Base-by-base conservation (phyloP, 2,329 filamentous ascomycete species). In the Xylariaceae sp. region DNA sequence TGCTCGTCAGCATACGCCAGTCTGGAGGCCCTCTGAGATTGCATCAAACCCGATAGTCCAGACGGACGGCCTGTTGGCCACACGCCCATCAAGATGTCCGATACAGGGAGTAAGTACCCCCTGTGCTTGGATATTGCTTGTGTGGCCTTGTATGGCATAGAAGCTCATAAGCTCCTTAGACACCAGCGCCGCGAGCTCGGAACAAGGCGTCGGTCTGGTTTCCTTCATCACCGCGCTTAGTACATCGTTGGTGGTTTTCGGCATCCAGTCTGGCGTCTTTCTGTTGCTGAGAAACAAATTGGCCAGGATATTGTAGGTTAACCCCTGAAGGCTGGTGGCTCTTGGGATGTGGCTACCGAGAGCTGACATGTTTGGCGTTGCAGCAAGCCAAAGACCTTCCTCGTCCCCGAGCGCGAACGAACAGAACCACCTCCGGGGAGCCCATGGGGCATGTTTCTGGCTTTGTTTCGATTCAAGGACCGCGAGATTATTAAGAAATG, bases 401-500 rank as follows among this genome's bases (percentile, higher is more conserved):
- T 94, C 1, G 88, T 93, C 0, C 83, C 87, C 5, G 83, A 92
- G 59, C 77, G 82, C 52, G 84, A 94, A 63, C 77, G 87, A 47
- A 88, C 85, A 7, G 72, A 80, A n/a, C 66, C 83, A 1, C 84
- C 86, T 2, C 83, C 83, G 0, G 61, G 57, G 33, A 70, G 58
- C 29, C 63, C 70, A 23, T 65, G 71, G 55, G 64, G 63, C 11
- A 58, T 80, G 38, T 44, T 76, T 47, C 53, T 72, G 59, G 55
- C 65, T 65, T 44, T 94, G 69, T 68, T 84, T 63, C 58, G 79
- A 64, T 63, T 85, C 63, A 58, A 77, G 67, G 73, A 85, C 41
- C 70, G 85, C 10, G 86, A 94, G 47, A 77, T 98, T 46, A 94
- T 98, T 50, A 82, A 90, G 33, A 94, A 95, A 59, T 95, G 90